A percentile compares a stretch with the other conserved stretches of the same genome.
These are phyloP conservation scores for Alternaria atra DNA, from an alignment of 2,329 filamentous ascomycete genomes.

Conservation along the genomic window DNA sequence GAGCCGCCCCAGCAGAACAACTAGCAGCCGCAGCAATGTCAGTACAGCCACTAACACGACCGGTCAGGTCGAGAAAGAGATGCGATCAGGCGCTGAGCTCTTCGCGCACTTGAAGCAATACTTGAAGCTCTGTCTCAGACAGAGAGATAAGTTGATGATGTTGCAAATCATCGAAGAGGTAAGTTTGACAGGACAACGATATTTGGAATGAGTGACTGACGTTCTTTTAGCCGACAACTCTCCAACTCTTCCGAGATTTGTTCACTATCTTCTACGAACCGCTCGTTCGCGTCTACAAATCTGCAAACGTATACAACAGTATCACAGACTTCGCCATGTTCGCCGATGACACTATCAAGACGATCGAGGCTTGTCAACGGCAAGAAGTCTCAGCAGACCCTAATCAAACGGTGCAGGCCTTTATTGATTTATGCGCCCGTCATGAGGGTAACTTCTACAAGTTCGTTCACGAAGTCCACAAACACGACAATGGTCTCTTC, in stretches of 20 bases:
- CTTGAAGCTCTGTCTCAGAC: conserved; percentile 87
- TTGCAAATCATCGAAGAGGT: conserved; percentile 88
- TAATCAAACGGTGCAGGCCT: conserved; percentile 97
- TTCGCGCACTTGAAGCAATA: conserved; percentile 96
- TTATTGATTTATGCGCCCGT: conserved; percentile 93
- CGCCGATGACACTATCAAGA: conserved; percentile 89
- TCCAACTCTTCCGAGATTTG: conserved; percentile 93
- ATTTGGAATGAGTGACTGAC: conserved; percentile 25
- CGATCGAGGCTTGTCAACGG: conserved; percentile 72
- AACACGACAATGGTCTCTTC: conserved; percentile 95
- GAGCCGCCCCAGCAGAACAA: conserved; percentile 42
- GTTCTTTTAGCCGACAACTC: conserved; percentile 73
- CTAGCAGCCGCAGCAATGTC: conserved; percentile 44
- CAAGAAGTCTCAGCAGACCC: conserved; percentile 92
- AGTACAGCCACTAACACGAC: conserved; percentile 38
- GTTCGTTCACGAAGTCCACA: conserved; percentile 97
- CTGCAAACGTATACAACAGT: conserved; percentile 95
- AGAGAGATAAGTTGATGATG: conserved; percentile 98
- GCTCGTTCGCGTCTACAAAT: conserved; percentile 96
- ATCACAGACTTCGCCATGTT: conserved; percentile 96
- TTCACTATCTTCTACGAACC: conserved; percentile 99
- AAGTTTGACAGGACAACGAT: conserved; percentile 19
- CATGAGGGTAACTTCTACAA: conserved; percentile 99
- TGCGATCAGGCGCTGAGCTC: conserved; percentile 87
- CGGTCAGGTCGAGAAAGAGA: conserved; percentile 75